phyloP scores from a whole-genome alignment of 148 eudicot genomes.

The Suaeda aralocaspica region DNA sequence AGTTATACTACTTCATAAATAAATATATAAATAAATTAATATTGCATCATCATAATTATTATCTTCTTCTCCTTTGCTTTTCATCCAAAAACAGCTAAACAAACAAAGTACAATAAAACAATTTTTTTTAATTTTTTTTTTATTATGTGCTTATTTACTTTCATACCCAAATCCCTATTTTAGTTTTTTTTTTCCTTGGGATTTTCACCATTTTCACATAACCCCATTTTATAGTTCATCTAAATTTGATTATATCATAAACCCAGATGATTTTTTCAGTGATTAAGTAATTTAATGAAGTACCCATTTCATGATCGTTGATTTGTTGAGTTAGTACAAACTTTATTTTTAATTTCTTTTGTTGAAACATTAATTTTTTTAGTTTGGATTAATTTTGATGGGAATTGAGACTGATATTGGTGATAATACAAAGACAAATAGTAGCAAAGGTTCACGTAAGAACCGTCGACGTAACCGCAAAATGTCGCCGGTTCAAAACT shows the following conservation, averaged over 20 bases:
- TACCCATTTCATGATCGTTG: too few relatives aligned
- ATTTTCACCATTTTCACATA: conserved; percentile 4
- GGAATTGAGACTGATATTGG: conserved; percentile 38
- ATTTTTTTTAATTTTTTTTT: not conserved
- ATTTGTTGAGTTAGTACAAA: too few relatives aligned
- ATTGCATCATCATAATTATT: not conserved
- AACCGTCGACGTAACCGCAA: conserved; percentile 38
- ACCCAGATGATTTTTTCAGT: conserved; percentile 6
- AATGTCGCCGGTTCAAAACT: conserved; percentile 44
- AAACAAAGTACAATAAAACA: not conserved
- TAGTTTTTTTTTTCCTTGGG: too few relatives aligned
- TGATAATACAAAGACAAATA: conserved; percentile 26
- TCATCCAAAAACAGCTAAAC: not conserved
- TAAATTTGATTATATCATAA: too few relatives aligned
- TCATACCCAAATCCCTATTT: not conserved
- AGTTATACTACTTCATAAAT: not conserved
- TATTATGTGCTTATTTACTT: not conserved
- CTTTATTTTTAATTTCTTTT: not conserved
- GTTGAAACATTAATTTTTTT: conserved; percentile 1
- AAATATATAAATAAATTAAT: too few relatives aligned
- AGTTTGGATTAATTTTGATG: conserved; percentile 38
- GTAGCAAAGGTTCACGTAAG: conserved; percentile 26
- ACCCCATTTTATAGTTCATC: not conserved
- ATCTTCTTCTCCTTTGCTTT: not conserved
- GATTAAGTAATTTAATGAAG: too few relatives aligned